Percentiles rank a stretch among this genome's conserved stretches.
phyloP scores from a whole-genome alignment of 202 grass and related monocot genomes.

The Elaeis oleifera region DNA sequence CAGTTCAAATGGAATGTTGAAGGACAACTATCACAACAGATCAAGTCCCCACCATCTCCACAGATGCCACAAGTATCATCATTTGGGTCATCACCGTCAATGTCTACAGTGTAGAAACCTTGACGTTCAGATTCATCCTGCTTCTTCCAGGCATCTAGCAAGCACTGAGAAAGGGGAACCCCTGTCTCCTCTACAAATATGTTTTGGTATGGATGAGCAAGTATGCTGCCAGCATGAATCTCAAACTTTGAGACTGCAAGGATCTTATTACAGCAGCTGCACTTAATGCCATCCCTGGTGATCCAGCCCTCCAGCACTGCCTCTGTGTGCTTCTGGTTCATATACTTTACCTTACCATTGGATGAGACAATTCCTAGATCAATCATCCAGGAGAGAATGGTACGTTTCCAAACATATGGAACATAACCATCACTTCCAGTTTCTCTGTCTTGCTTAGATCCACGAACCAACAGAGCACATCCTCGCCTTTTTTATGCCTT shows the following conservation, averaged over 20 bases:
- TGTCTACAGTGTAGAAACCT: slow-evolving; percentile 61
- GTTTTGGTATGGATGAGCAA: slow-evolving; percentile 40
- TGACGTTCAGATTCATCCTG: slow-evolving; percentile 62
- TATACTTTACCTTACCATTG: slow-evolving; percentile 66
- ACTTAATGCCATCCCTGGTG: slow-evolving; percentile 75
- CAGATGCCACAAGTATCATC: slow-evolving; percentile 99
- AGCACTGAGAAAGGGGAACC: slow-evolving; percentile 56
- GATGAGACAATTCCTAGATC: slow-evolving; percentile 57
- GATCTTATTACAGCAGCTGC: slow-evolving; percentile 61
- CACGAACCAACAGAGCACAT: slow-evolving; percentile 65
- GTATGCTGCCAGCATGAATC: slow-evolving; percentile 46
- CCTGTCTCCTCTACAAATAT: slow-evolving; percentile 52
- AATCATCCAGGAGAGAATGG: slow-evolving; percentile 88
- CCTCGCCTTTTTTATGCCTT: slow-evolving; percentile 52
- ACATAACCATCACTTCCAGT: slow-evolving; percentile 52
- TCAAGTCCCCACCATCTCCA: slow-evolving; percentile 84
- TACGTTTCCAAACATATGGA: slow-evolving; percentile 75
- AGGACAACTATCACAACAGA: slow-evolving; percentile 93
- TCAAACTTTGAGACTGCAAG: slow-evolving; percentile 64
- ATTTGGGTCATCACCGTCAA: slow-evolving; percentile 65
- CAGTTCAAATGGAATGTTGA: slow-evolving; percentile 93
- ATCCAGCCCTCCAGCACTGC: slow-evolving; percentile 50
- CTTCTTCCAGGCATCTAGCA: slow-evolving; percentile 66
- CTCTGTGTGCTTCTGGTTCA: slow-evolving; percentile 54
- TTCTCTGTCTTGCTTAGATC: slow-evolving; percentile 49